Percentiles rank a stretch among this genome's conserved stretches.
Conservation (phyloP, 2,329 filamentous ascomycete genomes). For the Immersiporthe knoxdaviesiana region DNA sequence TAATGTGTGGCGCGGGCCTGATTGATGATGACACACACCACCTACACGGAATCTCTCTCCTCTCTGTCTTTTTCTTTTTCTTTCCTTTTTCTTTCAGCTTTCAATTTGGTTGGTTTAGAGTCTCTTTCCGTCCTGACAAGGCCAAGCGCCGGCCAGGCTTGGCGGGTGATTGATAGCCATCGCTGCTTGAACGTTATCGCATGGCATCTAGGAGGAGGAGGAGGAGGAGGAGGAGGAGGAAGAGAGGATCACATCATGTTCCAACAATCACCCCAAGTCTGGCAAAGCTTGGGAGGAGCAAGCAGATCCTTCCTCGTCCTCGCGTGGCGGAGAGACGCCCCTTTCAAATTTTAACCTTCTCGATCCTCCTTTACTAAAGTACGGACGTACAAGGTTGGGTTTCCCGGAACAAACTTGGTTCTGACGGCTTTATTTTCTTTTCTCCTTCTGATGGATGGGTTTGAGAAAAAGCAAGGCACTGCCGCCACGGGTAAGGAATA, state of each 20-base stretch:
- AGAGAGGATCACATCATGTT: neutral
- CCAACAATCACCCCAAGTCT: neutral
- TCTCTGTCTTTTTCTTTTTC: neutral
- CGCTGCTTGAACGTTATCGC: no score
- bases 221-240: neutral
- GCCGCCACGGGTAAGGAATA: neutral
- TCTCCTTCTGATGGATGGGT: neutral
- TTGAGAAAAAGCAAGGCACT: no score
- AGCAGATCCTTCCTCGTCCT: neutral
- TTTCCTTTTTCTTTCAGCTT: neutral
- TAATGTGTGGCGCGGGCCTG: neutral
- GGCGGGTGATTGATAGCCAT: no score
- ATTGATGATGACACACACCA: neutral
- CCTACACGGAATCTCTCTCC: neutral
- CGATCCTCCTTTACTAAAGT: neutral
- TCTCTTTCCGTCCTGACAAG: neutral
- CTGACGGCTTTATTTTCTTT: neutral
- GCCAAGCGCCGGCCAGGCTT: neutral
- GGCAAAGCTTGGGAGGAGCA: neutral
- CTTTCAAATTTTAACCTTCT: slow-evolving; percentile 1
- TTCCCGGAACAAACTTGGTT: neutral
- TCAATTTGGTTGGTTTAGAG: neutral
- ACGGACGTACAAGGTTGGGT: neutral
- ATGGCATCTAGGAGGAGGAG: neutral
- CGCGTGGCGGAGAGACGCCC: neutral